Evolutionary conservation across 1,139 yeast species (phyloP).

Genomic region (Diutina pseudorugosa): DNA sequence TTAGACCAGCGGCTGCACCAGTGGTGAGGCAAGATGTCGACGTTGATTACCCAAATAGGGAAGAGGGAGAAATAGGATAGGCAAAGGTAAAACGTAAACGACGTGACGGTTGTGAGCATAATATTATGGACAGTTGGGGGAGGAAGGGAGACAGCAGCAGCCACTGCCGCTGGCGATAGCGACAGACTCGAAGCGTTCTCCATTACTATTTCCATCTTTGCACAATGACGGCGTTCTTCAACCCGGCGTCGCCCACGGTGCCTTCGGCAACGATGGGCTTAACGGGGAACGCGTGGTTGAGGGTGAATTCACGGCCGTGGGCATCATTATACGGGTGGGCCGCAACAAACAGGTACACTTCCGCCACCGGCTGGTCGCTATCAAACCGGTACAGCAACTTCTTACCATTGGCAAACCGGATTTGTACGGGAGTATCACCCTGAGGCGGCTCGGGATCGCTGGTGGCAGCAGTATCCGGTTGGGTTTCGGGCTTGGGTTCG

Average conservation of each 20-base stretch:
- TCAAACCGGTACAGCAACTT: conserved; percentile 54
- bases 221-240: conserved; percentile 77
- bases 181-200: too few relatives aligned
- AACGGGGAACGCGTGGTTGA: conserved; percentile 80
- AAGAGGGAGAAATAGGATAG: too few relatives aligned
- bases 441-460: conserved; percentile 23
- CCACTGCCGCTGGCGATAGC: too few relatives aligned
- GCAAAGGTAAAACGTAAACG: too few relatives aligned
- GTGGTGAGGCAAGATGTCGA: too few relatives aligned
- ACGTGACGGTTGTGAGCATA: too few relatives aligned
- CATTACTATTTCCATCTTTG: conserved; percentile 51
- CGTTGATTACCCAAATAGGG: too few relatives aligned
- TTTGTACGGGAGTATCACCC: conserved; percentile 73
- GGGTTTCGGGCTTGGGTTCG: conserved; percentile 9
- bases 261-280: conserved; percentile 51
- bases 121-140: too few relatives aligned
- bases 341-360: conserved; percentile 58
- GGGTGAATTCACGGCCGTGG: conserved; percentile 38
- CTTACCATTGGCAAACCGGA: conserved; percentile 77
- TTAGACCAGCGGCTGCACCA: too few relatives aligned
- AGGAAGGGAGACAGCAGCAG: too few relatives aligned
- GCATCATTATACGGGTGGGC: conserved; percentile 27
- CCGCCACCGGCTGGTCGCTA: conserved; percentile 53
- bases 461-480: too few relatives aligned
- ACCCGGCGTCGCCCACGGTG: conserved; percentile 62